Percentiles rank a stretch among this genome's conserved stretches.
Conservation (phyloP, 2,329 filamentous ascomycete genomes). For the Graphilbum fragrans region DNA sequence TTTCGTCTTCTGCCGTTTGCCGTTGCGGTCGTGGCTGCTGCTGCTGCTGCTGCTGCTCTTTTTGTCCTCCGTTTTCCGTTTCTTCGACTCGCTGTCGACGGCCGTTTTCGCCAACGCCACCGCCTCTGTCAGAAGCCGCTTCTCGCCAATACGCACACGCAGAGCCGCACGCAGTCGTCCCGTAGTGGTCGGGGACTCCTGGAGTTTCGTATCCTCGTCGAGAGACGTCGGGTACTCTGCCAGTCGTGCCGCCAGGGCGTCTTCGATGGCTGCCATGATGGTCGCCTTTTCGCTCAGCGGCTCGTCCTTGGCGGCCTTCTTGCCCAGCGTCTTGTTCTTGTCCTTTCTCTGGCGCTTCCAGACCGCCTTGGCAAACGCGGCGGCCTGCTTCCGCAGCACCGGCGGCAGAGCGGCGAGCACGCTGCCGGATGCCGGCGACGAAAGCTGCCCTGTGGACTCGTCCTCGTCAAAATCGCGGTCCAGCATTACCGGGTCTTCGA, state of each 20-base stretch:
- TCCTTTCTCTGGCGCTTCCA: constrained; percentile 18
- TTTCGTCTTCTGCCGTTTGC: too few species aligned
- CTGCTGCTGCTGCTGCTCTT: not conserved
- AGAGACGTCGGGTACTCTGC: constrained; percentile 17
- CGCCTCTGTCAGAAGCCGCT: constrained; percentile 17
- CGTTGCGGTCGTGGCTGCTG: too few species aligned
- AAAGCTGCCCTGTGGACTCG: constrained; percentile 32
- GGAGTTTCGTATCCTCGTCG: constrained; percentile 15
- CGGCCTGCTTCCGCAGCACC: constrained; percentile 39
- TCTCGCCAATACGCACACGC: constrained; percentile 22
- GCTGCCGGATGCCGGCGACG: constrained; percentile 9
- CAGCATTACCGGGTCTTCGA: constrained; percentile 66
- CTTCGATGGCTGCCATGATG: constrained; percentile 23
- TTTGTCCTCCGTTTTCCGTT: not conserved
- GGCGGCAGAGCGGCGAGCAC: constrained; percentile 30
- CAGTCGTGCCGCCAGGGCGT: constrained; percentile 16
- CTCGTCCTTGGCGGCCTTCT: not conserved
- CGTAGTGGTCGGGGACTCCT: not conserved
- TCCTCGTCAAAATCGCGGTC: constrained; percentile 42
- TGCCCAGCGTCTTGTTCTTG: constrained; percentile 10
- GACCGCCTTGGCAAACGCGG: constrained; percentile 34
- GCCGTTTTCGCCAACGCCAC: constrained; percentile 11
- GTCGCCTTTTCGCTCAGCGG: constrained; percentile 17
- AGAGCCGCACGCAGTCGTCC: constrained; percentile 16
- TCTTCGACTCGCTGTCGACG: constrained; percentile 3